A percentile compares a stretch with the other conserved stretches of the same genome.
Evolutionary conservation across 768 basidiomycete genomes (phyloP).

Genomic region (Boletales sp.): DNA sequence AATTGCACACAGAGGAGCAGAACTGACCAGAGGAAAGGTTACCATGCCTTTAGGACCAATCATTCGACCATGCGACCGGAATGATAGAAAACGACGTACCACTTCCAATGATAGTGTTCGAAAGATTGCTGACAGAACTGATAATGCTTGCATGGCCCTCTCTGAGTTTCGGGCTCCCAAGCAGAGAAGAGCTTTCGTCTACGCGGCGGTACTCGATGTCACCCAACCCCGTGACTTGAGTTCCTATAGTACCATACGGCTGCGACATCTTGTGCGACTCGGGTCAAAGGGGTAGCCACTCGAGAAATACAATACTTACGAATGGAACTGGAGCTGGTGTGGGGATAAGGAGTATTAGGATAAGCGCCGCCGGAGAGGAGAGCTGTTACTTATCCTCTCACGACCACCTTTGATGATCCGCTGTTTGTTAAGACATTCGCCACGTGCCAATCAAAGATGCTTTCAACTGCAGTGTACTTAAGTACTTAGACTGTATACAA

Average conservation of each 20-base stretch:
- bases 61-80: neutral
- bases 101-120: conserved; percentile 91
- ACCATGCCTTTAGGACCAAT: conserved; percentile 63
- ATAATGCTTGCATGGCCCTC: conserved; percentile 70
- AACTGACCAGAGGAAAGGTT: conserved; percentile 74
- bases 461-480: neutral
- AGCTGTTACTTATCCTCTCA: neutral
- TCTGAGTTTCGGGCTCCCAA: conserved; percentile 37
- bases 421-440: neutral
- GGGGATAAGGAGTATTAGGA: neutral
- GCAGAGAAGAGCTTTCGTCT: conserved; percentile 56
- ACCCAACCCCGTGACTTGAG: conserved; percentile 24
- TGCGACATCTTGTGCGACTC: conserved; percentile 60
- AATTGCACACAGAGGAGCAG: neutral
- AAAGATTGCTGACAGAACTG: conserved; percentile 74
- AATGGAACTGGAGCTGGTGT: neutral
- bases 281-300: neutral
- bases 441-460: neutral
- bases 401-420: neutral
- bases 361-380: neutral
- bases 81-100: conserved; percentile 43
- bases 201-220: conserved; percentile 2
- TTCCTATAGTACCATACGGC: conserved; percentile 58
- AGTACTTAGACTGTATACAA: neutral
- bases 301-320: neutral